A percentile compares a stretch with the other conserved stretches of the same genome.
phyloP scores from a whole-genome alignment of 768 basidiomycete genomes.

The Agrocybe praecox region DNA sequence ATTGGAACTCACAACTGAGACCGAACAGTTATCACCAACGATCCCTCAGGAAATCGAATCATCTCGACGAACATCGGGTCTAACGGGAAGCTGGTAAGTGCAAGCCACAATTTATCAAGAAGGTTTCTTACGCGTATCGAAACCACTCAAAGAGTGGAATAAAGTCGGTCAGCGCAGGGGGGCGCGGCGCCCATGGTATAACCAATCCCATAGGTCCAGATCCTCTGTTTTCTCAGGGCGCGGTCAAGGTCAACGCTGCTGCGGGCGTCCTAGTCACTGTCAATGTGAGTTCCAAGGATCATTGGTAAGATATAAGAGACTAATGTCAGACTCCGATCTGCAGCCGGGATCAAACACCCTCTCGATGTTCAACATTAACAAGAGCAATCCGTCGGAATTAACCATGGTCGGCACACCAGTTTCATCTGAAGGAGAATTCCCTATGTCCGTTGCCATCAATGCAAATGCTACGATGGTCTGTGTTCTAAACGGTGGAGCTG shows the following conservation, averaged over 20 bases:
- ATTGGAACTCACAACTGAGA: too few relatives aligned
- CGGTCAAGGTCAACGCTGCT: conserved; percentile 36
- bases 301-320: background rate
- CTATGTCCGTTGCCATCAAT: conserved; percentile 44
- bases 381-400: conserved; percentile 41
- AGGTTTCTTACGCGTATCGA: background rate
- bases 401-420: conserved; percentile 45
- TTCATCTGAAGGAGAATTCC: conserved; percentile 50
- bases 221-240: conserved; percentile 42
- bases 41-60: conserved; percentile 45
- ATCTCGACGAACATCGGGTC: conserved; percentile 42
- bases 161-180: conserved; percentile 31
- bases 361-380: conserved; percentile 42
- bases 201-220: conserved; percentile 36
- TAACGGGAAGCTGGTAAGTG: conserved; percentile 45
- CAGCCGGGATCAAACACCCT: conserved; percentile 52
- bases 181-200: conserved; percentile 37
- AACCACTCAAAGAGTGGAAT: conserved; percentile 31
- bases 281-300: background rate
- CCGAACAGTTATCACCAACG: conserved; percentile 51
- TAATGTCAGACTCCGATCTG: background rate
- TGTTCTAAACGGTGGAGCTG: conserved; percentile 43
- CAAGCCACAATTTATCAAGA: background rate
- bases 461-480: conserved; percentile 30
- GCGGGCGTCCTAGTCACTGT: conserved; percentile 3